Conservation (phyloP, 768 basidiomycete genomes). For the Lactarius hengduanensis region DNA sequence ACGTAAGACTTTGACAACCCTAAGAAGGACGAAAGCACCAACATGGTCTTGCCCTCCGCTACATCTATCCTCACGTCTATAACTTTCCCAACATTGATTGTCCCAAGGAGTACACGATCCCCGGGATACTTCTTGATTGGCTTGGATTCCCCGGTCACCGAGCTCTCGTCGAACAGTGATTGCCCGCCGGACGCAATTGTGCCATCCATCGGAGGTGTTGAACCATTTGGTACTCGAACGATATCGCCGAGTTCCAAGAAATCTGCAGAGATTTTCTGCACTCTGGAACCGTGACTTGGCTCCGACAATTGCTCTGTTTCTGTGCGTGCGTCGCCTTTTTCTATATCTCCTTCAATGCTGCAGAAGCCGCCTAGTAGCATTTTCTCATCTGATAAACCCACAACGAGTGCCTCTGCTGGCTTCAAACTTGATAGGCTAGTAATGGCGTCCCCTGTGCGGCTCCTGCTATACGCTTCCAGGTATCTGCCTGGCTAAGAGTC, state of each 20-base stretch:
- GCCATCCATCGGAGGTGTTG: constrained; percentile 77
- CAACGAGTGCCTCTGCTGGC: constrained; percentile 59
- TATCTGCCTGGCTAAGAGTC: constrained; percentile 47
- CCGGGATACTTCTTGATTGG: constrained; percentile 58
- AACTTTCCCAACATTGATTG: constrained; percentile 62
- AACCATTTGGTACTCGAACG: constrained; percentile 67
- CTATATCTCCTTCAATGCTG: constrained; percentile 33
- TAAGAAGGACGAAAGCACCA: constrained; percentile 26
- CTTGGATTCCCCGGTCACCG: constrained; percentile 76
- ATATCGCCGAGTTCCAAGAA: constrained; percentile 79
- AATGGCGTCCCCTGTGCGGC: constrained; percentile 71
- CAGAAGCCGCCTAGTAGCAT: neutral
- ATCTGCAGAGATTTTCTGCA: constrained; percentile 50
- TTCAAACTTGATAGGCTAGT: constrained; percentile 63
- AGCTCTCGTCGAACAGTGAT: constrained; percentile 75
- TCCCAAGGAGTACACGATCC: constrained; percentile 73
- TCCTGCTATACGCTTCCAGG: constrained; percentile 65
- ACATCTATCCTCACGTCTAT: constrained; percentile 62
- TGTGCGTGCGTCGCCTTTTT: constrained; percentile 38
- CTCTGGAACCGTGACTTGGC: constrained; percentile 13
- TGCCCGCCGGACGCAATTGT: constrained; percentile 48
- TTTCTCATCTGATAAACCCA: constrained; percentile 19
- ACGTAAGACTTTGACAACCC: neutral
- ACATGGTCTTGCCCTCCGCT: constrained; percentile 71
- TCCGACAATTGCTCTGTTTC: constrained; percentile 23